Evolutionary conservation across 2,329 filamentous ascomycete genomes (phyloP).

Genomic region (Trichoderma semiorbis): DNA sequence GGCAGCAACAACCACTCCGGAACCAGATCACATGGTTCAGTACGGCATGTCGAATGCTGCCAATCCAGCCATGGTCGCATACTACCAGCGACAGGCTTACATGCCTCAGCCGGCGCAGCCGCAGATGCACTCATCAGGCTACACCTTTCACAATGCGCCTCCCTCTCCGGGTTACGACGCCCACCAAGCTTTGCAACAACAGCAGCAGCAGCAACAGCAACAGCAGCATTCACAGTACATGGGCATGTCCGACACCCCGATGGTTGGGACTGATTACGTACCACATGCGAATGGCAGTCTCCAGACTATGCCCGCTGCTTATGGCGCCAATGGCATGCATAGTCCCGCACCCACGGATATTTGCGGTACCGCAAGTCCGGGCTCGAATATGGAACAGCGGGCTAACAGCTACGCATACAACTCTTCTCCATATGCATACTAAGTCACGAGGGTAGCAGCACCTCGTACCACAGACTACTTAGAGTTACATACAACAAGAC

Average conservation of each 20-base stretch:
- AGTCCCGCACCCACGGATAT: conserved; percentile 19
- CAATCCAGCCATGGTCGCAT: conserved; percentile 35
- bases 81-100: conserved; percentile 36
- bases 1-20: conserved; percentile 26
- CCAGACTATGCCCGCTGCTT: conserved; percentile 7
- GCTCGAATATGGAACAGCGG: conserved; percentile 13
- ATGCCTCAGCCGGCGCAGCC: conserved; percentile 18
- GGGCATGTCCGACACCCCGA: conserved; percentile 8
- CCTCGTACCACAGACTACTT: not conserved
- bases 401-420: conserved; percentile 15
- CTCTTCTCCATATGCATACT: conserved; percentile 18
- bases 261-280: conserved; percentile 18
- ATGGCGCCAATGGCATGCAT: conserved; percentile 13
- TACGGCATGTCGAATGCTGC: conserved; percentile 36
- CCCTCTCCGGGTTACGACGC: conserved; percentile 16
- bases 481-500: not conserved
- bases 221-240: conserved; percentile 12
- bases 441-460: conserved; percentile 10
- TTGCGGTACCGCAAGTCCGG: conserved; percentile 13
- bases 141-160: conserved; percentile 16
- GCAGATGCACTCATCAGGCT: conserved; percentile 18
- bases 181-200: conserved; percentile 14
- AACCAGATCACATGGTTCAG: conserved; percentile 31
- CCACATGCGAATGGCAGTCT: conserved; percentile 1
- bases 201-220: conserved; percentile 6